Evolutionary conservation across 345 rosid genomes (phyloP), one percentile per base, ranked within the genome.

Genomic region (Boechera divaricarpa): DNA sequence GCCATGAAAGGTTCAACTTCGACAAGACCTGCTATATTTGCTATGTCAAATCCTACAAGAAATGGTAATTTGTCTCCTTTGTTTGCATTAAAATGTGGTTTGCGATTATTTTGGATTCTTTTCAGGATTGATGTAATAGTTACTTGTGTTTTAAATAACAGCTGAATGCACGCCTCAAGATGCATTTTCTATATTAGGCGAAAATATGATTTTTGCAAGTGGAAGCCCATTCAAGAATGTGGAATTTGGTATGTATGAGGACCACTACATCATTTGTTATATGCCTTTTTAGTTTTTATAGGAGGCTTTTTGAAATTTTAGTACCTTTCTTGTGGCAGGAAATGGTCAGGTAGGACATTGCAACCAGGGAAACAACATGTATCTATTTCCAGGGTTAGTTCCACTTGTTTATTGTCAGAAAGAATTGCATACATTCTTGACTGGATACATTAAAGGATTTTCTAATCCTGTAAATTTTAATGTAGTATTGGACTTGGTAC

Each of bases 291-390:
- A 54, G 3, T 38, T 38, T 7, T 9, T 42, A 11, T 56, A 13
- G 0, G 68, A 28, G 67, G 62, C 57, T 12, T 48, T 68, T 67
- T 49, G 21, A 54, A 62, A 73, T 67, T 11, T 13, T 28, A 10
- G 36, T 58, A 74, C 68, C 52, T 73, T 60, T 58, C 36, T 42
- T 79, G 48, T 29, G 52, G 57, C 86, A 92, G 98, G 96, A 56
- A 85, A 89, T 79, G 95, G 97, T 73, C 84, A 74, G 1, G 70
- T 90, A 45, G 98, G 98, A 80, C 92, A 88, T 78, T 86, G 92
- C 89, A 94, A 94, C 87, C 98, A 94, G 82, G 98, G 97, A 72
- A 92, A 92, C 86, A 94, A 94, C 85, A 94, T 94, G 98, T 94
- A 92, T 81, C 92, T 94, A 72, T 94, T 94, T 79, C 98, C 98